Percentiles rank a stretch among this genome's conserved stretches.
Conservation (phyloP, 1,139 yeast species). For the Scheffersomyces segobiensis region DNA sequence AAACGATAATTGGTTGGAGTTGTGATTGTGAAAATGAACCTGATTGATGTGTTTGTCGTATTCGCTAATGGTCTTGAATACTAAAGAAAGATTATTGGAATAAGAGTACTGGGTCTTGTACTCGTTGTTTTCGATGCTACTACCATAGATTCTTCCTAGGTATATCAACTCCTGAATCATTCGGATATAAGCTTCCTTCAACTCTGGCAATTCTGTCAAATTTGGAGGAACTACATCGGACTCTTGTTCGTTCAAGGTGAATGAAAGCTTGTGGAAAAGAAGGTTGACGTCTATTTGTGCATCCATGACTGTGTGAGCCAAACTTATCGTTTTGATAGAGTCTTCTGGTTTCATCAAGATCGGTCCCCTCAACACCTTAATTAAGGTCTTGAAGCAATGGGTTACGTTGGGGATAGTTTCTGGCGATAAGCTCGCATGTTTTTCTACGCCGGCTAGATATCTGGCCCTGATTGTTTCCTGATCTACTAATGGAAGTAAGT, state of each 20-base stretch:
- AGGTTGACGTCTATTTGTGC: slow-evolving; percentile 57
- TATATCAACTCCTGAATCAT: slow-evolving; percentile 50
- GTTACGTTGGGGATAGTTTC: slow-evolving; percentile 48
- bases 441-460: slow-evolving; percentile 30
- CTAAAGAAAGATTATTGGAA: slow-evolving; percentile 37
- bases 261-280: slow-evolving; percentile 47
- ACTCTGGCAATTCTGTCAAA: slow-evolving; percentile 24
- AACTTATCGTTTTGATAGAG: slow-evolving; percentile 53
- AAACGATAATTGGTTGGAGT: slow-evolving; percentile 26
- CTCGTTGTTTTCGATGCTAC: slow-evolving; percentile 19
- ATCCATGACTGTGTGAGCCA: slow-evolving; percentile 49
- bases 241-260: slow-evolving; percentile 38
- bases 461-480: slow-evolving; percentile 27
- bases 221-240: slow-evolving; percentile 62
- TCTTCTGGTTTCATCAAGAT: slow-evolving; percentile 41
- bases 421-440: slow-evolving; percentile 27
- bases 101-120: slow-evolving; percentile 41
- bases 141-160: slow-evolving; percentile 34
- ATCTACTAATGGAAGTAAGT: slow-evolving; percentile 27
- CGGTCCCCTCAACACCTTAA: slow-evolving; percentile 65
- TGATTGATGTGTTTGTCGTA: slow-evolving; percentile 41
- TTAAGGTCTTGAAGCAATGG: slow-evolving; percentile 57
- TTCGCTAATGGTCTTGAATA: slow-evolving; percentile 38
- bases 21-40: slow-evolving; percentile 22
- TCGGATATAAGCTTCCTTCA: slow-evolving; percentile 50